phyloP scores from a whole-genome alignment of 176 grass and related monocot genomes.

The Musa troglodytarum region DNA sequence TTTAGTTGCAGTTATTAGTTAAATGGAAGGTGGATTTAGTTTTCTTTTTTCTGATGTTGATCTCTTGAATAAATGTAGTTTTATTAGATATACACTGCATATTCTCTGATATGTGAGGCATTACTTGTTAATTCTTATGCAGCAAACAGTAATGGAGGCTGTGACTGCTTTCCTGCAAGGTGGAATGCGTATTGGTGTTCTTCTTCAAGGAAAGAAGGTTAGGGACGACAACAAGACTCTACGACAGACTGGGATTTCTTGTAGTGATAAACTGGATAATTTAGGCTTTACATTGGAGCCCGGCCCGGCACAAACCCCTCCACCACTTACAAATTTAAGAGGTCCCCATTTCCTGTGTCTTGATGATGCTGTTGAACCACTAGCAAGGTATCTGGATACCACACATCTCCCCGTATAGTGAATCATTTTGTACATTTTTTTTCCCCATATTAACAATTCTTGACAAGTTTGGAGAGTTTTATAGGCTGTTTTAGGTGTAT shows the following conservation, averaged over 20 bases:
- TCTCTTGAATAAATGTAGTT: background rate
- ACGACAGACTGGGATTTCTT: constrained; percentile 56
- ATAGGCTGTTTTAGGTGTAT: background rate
- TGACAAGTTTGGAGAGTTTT: background rate
- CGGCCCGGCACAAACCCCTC: constrained; percentile 33
- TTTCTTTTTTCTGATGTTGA: background rate
- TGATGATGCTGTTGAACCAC: constrained; percentile 51
- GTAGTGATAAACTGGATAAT: constrained; percentile 42
- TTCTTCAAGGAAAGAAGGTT: constrained; percentile 82
- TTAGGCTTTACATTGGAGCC: constrained; percentile 84
- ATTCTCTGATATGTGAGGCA: background rate
- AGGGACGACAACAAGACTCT: constrained; percentile 78
- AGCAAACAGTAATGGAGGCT: constrained; percentile 88
- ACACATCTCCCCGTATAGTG: background rate
- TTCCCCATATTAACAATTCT: background rate
- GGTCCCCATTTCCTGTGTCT: constrained; percentile 43
- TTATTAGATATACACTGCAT: background rate
- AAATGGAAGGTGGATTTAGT: background rate
- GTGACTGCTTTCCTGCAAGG: constrained; percentile 79
- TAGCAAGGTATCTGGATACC: constrained; percentile 53
- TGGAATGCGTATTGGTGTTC: constrained; percentile 59
- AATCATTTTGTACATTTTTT: background rate
- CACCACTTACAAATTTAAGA: constrained; percentile 31
- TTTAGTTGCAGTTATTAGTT: background rate
- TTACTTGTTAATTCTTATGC: constrained; percentile 17